Base-by-base conservation (phyloP, 805 yeast species). In the Jamesozyma rosinii region DNA sequence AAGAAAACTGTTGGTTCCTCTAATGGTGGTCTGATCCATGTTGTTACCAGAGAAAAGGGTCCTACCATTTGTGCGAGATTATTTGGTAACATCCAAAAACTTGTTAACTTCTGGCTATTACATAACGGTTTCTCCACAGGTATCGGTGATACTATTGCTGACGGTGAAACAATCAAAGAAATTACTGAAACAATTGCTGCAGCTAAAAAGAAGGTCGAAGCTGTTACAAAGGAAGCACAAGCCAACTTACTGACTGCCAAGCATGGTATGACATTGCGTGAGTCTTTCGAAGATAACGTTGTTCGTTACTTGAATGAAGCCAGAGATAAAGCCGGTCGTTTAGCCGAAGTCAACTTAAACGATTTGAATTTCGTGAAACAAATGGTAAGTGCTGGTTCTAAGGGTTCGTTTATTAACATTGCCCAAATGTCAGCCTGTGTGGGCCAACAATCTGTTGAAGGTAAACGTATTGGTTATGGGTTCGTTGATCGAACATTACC, bases 351-450 rank as follows among this genome's bases (percentile, higher is more conserved):
- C 67, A 86, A 89, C 59, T 78, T 92, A 72, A 90, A 89, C 63
- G 95, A 89, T 58, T 73, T 83, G 52, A 92, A 92, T 63, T 90
- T 90, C 59, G 99, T 92, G 53, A 92, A 92, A 64, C 99, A 92
- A 73, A 92, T 92, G 99, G 98, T 92, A 40, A 83, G 90, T 51
- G 92, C 98, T 13, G 99, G 99, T 59, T 92, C 99, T 27, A 92
- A 92, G 69, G 99, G 99, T 74, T 92, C 98, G 14, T 92, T 90
- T 66, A 92, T 92, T 66, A 92, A 92, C 65, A 92, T 92, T 64
- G 95, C 99, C 20, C 97, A 89, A 70, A 92, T 92, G 98, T 88
- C 97, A 34, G 98, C 98, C 10, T 92, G 98, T 83, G 98, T 92
- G 24, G 98, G 98, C 57, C 99, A 92, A 68, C 99, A 92, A 65